Evolutionary conservation across 1,284 basidiomycete species (phyloP), one percentile per base, ranked within the genome.

Genomic region (Vanrija sp.): DNA sequence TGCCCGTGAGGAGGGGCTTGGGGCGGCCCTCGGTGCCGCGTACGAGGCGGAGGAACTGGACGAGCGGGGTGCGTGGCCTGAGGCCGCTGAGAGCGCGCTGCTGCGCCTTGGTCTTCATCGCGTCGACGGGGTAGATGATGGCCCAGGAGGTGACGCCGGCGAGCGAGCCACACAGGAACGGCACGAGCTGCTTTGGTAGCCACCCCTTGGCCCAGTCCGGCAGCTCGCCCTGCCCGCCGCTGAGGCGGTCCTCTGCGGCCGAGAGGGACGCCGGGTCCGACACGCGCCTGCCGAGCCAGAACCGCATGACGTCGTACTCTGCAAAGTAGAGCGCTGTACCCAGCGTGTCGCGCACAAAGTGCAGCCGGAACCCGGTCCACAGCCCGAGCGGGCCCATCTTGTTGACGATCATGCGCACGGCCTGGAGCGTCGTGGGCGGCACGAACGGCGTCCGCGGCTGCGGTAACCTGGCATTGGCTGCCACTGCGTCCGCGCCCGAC

Each of bases 131-230:
- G 52, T 76, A 76, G 6, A 76, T 75, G 53, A 75, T 50, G 0
- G 73, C 74, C 74, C 75, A 76, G 53, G 66, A 69, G 0, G 68
- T 72, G 9, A 76, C 73, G n/a, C 75, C 75, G 3, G 75, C 75
- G 16, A 75, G 19, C 54, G 66, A 68, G 9, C 75, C 75, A 52
- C 72, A 75, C 22, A 73, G 53, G 57, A 76, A 76, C 35, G 75
- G 73, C 24, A 76, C 69, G 18, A 71, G 37, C 31, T 62, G 50
- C 35, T 65, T 65, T 1, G 69, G 71, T 23, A 74, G 54, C 68
- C 67, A 73, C 6, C 51, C 44, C 45, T 58, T 66, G 3, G 72
- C 72, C 73, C 73, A 76, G 16, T 67, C 65, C 2, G 73, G 73
- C 14, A 75, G 56, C 24, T 66, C 72, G 12, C 59, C 73, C 60